Conservation (phyloP, 208 protist genomes). For the Lotmaria passim region DNA sequence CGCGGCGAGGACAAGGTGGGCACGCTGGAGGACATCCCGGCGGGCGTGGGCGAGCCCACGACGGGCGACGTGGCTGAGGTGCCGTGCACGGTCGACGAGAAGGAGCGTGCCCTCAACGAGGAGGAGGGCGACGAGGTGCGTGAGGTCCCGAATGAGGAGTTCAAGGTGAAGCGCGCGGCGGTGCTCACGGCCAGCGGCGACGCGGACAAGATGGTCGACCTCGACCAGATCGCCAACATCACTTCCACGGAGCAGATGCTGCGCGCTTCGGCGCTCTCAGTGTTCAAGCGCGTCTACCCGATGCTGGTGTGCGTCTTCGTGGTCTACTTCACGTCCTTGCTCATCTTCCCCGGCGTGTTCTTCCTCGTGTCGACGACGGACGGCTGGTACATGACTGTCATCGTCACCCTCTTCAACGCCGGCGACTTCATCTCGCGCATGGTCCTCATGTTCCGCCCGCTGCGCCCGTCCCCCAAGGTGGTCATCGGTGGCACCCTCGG, state of each 20-base stretch:
- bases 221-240: constrained; percentile 58
- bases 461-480: constrained; percentile 49
- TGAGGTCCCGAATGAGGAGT: constrained; percentile 17
- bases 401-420: constrained; percentile 64
- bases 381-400: constrained; percentile 65
- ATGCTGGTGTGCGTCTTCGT: constrained; percentile 72
- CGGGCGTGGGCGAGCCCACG: constrained; percentile 17
- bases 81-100: constrained; percentile 23
- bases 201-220: constrained; percentile 61
- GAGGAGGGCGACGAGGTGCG: constrained; percentile 43
- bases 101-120: constrained; percentile 30
- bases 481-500: constrained; percentile 50
- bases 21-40: not conserved
- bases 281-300: constrained; percentile 69
- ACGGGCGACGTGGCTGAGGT: constrained; percentile 22
- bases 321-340: constrained; percentile 63
- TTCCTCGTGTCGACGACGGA: constrained; percentile 41
- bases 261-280: constrained; percentile 34
- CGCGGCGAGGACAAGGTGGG: not conserved
- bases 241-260: constrained; percentile 73
- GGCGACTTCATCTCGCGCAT: constrained; percentile 65
- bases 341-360: constrained; percentile 79
- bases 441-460: constrained; percentile 41
- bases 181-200: constrained; percentile 51
- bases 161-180: constrained; percentile 23